phyloP scores from a whole-genome alignment of 768 basidiomycete genomes.

The Trametes cingulata region DNA sequence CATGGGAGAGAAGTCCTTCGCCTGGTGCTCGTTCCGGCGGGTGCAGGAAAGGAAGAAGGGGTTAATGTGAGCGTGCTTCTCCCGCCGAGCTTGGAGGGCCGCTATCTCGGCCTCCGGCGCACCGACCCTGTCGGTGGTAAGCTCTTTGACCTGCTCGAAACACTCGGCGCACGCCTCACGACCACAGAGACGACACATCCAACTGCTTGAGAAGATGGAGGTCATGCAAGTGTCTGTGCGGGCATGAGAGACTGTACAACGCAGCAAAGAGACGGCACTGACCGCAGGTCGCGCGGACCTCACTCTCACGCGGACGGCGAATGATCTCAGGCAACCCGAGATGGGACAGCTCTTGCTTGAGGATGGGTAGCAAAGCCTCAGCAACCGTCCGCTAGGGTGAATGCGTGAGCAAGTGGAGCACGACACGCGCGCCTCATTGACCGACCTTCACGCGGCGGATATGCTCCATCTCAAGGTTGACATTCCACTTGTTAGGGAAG shows the following conservation, averaged over 20 bases:
- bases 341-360: constrained; percentile 66
- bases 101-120: constrained; percentile 50
- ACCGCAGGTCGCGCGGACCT: constrained; percentile 87
- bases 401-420: neutral
- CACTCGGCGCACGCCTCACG: constrained; percentile 89
- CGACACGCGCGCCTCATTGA: neutral
- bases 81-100: constrained; percentile 51
- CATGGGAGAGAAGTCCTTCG: constrained; percentile 74
- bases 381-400: constrained; percentile 62
- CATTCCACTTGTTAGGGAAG: constrained; percentile 70
- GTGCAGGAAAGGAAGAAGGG: constrained; percentile 78
- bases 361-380: constrained; percentile 62
- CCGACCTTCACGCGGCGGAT: constrained; percentile 63
- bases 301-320: constrained; percentile 73
- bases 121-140: constrained; percentile 55
- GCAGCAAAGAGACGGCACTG: constrained; percentile 28
- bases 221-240: constrained; percentile 87
- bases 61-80: constrained; percentile 63
- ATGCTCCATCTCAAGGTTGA: constrained; percentile 48
- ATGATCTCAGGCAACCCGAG: constrained; percentile 58
- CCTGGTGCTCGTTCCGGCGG: constrained; percentile 67
- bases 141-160: constrained; percentile 63
- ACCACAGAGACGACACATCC: constrained; percentile 91
- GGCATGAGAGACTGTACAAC: constrained; percentile 8
- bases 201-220: constrained; percentile 85